A percentile compares a stretch with the other conserved stretches of the same genome.
Evolutionary conservation across 805 yeast genomes (phyloP).

Genomic region (Saccharomycopsis sp.): DNA sequence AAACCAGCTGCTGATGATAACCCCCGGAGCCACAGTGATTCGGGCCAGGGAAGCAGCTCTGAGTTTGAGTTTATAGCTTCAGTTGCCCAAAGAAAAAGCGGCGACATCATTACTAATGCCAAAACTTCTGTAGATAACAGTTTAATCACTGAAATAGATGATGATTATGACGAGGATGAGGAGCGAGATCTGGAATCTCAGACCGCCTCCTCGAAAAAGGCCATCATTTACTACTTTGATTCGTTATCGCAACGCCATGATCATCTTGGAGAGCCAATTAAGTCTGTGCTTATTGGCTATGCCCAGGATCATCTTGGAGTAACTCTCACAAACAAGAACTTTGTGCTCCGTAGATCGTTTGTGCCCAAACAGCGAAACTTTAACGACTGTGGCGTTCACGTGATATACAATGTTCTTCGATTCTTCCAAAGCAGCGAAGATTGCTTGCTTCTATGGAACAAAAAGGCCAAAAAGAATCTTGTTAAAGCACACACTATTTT

Average conservation of each 20-base stretch:
- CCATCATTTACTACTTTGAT: conserved; percentile 60
- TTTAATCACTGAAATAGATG: background rate
- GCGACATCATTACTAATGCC: background rate
- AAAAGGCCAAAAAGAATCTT: conserved; percentile 20
- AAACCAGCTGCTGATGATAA: conserved; percentile 1
- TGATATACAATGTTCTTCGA: conserved; percentile 62
- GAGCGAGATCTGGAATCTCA: conserved; percentile 1
- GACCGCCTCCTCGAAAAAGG: conserved; percentile 21
- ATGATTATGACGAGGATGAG: conserved; percentile 2
- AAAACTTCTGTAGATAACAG: background rate
- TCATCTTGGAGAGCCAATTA: conserved; percentile 46
- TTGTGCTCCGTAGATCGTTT: conserved; percentile 42
- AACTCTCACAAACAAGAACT: conserved; percentile 38
- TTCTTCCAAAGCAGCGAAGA: conserved; percentile 44
- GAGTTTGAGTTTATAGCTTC: background rate
- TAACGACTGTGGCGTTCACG: conserved; percentile 93
- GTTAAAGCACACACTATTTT: conserved; percentile 22
- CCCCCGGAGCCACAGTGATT: conserved; percentile 1
- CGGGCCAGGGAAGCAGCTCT: background rate
- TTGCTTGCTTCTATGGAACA: conserved; percentile 47
- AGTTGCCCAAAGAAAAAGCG: background rate
- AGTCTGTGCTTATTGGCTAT: conserved; percentile 55
- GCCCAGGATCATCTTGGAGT: conserved; percentile 57
- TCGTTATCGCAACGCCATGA: conserved; percentile 61
- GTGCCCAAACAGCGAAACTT: conserved; percentile 84